Evolutionary conservation across 2,329 filamentous ascomycete genomes (phyloP).

Genomic region (Apiospora malaysiana): DNA sequence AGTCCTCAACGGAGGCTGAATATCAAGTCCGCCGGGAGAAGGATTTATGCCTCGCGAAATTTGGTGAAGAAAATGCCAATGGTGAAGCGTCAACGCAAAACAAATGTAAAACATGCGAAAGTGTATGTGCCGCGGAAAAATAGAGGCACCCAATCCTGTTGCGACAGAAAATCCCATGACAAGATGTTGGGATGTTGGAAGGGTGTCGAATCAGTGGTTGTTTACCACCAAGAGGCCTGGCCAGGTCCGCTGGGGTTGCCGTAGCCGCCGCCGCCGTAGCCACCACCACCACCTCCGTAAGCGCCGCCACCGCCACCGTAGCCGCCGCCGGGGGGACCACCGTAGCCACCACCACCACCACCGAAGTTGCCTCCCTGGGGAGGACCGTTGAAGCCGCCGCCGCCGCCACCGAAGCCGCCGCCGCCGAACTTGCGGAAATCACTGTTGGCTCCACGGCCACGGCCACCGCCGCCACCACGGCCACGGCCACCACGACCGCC

Average conservation of each 20-base stretch:
- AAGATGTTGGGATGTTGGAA: not conserved
- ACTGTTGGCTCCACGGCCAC: slow-evolving; percentile 76
- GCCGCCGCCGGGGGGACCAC: slow-evolving; percentile 47
- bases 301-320: slow-evolving; percentile 49
- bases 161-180: slow-evolving; percentile 23
- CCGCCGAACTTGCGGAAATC: slow-evolving; percentile 86
- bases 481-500: slow-evolving; percentile 64
- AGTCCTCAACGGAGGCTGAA: slow-evolving; percentile 39
- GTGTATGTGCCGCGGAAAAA: slow-evolving; percentile 23
- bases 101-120: slow-evolving; percentile 31
- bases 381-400: slow-evolving; percentile 51
- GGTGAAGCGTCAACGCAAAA: slow-evolving; percentile 31
- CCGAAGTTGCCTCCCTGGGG: slow-evolving; percentile 48
- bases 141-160: slow-evolving; percentile 22
- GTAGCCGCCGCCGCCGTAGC: slow-evolving; percentile 62
- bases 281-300: slow-evolving; percentile 49
- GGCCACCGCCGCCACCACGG: slow-evolving; percentile 74
- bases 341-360: slow-evolving; percentile 49
- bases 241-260: slow-evolving; percentile 71
- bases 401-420: slow-evolving; percentile 51
- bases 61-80: slow-evolving; percentile 33
- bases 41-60: slow-evolving; percentile 35
- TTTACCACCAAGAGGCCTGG: slow-evolving; percentile 74
- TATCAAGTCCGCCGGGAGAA: slow-evolving; percentile 40
- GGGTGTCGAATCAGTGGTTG: slow-evolving; percentile 25